phyloP scores from a whole-genome alignment of 2,329 filamentous ascomycete genomes.

The Plectosphaerella sp. region DNA sequence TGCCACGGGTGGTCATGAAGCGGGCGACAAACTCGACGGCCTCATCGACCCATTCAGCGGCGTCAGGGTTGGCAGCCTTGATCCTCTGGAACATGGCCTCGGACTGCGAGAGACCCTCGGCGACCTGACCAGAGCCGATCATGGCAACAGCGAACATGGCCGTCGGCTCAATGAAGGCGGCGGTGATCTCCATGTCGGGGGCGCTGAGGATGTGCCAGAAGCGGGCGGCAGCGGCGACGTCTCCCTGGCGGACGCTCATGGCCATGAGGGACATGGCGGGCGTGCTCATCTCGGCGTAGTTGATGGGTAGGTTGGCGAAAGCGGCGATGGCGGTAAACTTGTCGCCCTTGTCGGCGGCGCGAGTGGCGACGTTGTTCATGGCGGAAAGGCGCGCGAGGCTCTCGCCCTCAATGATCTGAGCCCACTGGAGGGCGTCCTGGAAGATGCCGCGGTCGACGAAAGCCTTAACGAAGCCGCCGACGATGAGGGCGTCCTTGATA shows the following conservation, averaged over 20 bases:
- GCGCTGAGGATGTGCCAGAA: conserved; percentile 75
- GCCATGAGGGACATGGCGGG: conserved; percentile 80
- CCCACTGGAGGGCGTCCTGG: conserved; percentile 69
- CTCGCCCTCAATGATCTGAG: conserved; percentile 57
- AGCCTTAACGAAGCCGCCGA: conserved; percentile 73
- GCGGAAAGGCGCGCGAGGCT: conserved; percentile 48
- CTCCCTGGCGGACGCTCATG: conserved; percentile 77
- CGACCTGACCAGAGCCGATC: conserved; percentile 77
- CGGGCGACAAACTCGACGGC: conserved; percentile 64
- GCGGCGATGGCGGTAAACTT: conserved; percentile 63
- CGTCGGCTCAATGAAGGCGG: conserved; percentile 76
- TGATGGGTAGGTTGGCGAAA: conserved; percentile 53
- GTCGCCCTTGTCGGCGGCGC: conserved; percentile 76
- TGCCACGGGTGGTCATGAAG: conserved; percentile 53
- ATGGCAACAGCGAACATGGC: conserved; percentile 88
- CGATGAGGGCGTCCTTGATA: conserved; percentile 68
- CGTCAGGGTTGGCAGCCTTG: conserved; percentile 53
- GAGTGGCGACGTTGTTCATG: conserved; percentile 68
- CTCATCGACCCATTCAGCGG: conserved; percentile 81
- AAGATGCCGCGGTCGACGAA: conserved; percentile 68
- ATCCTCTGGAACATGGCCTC: conserved; percentile 86
- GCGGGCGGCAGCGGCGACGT: conserved; percentile 70
- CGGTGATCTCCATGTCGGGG: conserved; percentile 53
- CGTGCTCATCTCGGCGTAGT: conserved; percentile 43
- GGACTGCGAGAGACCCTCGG: conserved; percentile 74